phyloP scores from a whole-genome alignment of 2,329 filamentous ascomycete species.

The Calcarisporium arbuscula region DNA sequence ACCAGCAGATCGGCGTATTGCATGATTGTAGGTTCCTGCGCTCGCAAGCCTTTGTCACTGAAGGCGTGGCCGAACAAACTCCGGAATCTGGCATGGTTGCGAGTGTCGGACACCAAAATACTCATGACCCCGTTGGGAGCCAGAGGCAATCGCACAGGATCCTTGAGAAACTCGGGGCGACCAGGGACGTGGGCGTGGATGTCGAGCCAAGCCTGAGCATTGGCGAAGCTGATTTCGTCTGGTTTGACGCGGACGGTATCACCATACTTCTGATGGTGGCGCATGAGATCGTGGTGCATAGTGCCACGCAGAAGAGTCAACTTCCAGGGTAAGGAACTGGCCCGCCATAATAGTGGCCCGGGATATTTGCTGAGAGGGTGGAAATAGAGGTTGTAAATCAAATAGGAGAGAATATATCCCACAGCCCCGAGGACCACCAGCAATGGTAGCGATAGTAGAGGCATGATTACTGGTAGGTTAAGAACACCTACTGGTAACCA shows the following conservation, averaged over 20 bases:
- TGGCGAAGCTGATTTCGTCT: not conserved
- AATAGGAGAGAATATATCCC: no score
- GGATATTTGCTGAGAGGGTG: conserved; percentile 6
- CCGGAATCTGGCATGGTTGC: conserved; percentile 2
- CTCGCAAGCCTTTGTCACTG: conserved; percentile 15
- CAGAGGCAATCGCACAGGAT: conserved; percentile 1
- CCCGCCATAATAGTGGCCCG: conserved; percentile 5
- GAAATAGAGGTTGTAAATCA: no score
- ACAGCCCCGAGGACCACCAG: no score
- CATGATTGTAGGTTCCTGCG: conserved; percentile 23
- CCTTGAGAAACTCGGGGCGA: conserved; percentile 2
- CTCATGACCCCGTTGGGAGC: no score
- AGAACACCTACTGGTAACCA: no score
- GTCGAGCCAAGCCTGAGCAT: not conserved
- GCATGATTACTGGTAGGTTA: no score
- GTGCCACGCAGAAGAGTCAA: conserved; percentile 1
- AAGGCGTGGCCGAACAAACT: conserved; percentile 16
- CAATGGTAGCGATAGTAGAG: no score
- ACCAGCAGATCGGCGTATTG: conserved; percentile 34
- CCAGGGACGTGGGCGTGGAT: not conserved
- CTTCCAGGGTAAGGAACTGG: not conserved
- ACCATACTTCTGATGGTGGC: conserved; percentile 7
- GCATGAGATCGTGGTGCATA: not conserved
- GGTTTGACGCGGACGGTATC: conserved; percentile 3
- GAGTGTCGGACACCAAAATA: no score